These are phyloP conservation scores for Micromonas pusilla DNA, from an alignment of 139 green algal genomes.

Conservation along the genomic window DNA sequence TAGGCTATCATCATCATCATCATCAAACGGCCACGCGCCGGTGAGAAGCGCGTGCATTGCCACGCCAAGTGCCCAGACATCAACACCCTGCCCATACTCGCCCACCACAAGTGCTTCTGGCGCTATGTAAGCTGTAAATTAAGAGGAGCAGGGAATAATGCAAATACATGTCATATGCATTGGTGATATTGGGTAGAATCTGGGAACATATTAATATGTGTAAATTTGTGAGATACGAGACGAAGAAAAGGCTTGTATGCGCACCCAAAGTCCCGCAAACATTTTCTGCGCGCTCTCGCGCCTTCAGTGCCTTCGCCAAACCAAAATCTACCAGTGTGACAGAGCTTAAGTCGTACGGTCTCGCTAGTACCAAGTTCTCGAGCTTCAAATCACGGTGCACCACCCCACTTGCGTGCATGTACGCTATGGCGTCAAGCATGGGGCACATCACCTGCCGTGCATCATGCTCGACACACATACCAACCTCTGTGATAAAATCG, in stretches of 20 bases:
- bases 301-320: constrained; percentile 31
- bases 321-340: constrained; percentile 44
- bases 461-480: constrained; percentile 4
- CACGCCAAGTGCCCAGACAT: constrained; percentile 39
- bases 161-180: no score
- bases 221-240: no score
- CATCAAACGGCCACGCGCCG: constrained; percentile 21
- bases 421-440: constrained; percentile 34
- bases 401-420: constrained; percentile 35
- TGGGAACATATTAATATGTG: no score
- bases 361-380: constrained; percentile 37
- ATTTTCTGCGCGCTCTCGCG: constrained; percentile 26
- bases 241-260: no score
- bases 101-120: constrained; percentile 34
- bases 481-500: constrained; percentile 22
- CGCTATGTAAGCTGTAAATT: constrained; percentile 31
- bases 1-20: constrained; percentile 35
- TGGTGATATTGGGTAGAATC: no score
- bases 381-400: constrained; percentile 43
- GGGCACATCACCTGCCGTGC: constrained; percentile 14
- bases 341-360: constrained; percentile 23
- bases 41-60: constrained; percentile 32
- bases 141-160: no score
- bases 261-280: constrained; percentile 34
- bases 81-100: constrained; percentile 32